Evolutionary conservation across 805 yeast species (phyloP).

Genomic region (Saccharomycopsis javanensis): DNA sequence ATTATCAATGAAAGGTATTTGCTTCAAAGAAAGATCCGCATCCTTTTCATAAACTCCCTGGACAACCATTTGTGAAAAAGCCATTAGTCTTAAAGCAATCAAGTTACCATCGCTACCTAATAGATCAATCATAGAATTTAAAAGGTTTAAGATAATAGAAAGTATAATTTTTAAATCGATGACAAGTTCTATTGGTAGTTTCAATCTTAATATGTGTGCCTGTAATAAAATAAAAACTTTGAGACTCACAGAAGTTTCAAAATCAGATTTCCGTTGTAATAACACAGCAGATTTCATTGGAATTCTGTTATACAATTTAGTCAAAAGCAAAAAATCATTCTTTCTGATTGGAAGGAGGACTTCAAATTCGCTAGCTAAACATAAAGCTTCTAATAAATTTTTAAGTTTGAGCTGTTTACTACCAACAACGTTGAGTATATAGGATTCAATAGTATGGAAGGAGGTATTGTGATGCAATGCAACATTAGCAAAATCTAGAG

Average conservation of each 20-base stretch:
- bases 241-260: conserved; percentile 23
- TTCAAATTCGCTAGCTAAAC: conserved; percentile 68
- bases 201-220: conserved; percentile 65
- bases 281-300: conserved; percentile 45
- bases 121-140: conserved; percentile 64
- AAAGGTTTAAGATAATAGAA: conserved; percentile 37
- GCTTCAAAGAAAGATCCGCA: conserved; percentile 52
- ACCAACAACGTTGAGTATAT: conserved; percentile 27
- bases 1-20: conserved; percentile 59
- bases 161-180: conserved; percentile 49
- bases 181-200: conserved; percentile 50
- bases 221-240: conserved; percentile 62
- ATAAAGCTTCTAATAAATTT: conserved; percentile 52
- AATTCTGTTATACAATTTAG: conserved; percentile 43
- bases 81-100: conserved; percentile 76
- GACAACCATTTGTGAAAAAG: conserved; percentile 74
- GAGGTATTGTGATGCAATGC: conserved; percentile 65
- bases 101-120: conserved; percentile 72
- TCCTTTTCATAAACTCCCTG: conserved; percentile 84
- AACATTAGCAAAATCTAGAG: conserved; percentile 64
- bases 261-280: conserved; percentile 17
- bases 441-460: conserved; percentile 55
- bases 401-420: conserved; percentile 44
- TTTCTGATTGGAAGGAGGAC: conserved; percentile 45
- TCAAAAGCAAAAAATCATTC: conserved; percentile 43